phyloP scores from a whole-genome alignment of 164 flowering plant species.

The Malania oleifera region DNA sequence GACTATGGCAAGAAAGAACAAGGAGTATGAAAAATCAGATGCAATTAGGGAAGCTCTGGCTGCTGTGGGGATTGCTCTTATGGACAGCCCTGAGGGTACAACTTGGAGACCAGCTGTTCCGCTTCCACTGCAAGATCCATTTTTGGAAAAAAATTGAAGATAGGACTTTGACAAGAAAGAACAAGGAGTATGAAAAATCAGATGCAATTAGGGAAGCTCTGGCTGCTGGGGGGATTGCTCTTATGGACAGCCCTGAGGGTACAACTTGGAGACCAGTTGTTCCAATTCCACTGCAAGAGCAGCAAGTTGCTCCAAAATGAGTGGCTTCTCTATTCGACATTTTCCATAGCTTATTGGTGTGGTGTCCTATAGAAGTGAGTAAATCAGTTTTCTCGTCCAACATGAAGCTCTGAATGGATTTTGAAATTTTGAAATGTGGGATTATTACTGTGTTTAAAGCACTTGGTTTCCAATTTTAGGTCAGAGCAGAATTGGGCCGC shows the following conservation, averaged over 20 bases:
- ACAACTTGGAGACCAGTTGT: slow-evolving; percentile 92
- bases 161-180: slow-evolving; percentile 63
- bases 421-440: too few relatives aligned
- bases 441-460: too few relatives aligned
- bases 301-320: slow-evolving; percentile 32
- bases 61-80: slow-evolving; percentile 73
- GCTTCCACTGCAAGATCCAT: slow-evolving; percentile 50
- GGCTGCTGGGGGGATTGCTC: slow-evolving; percentile 72
- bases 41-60: slow-evolving; percentile 72
- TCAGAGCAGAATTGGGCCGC: too few relatives aligned
- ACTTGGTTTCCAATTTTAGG: too few relatives aligned
- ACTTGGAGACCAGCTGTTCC: slow-evolving; percentile 95
- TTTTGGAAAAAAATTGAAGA: slow-evolving; percentile 66
- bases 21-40: slow-evolving; percentile 80
- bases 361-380: background rate
- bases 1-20: slow-evolving; percentile 60
- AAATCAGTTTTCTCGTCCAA: too few relatives aligned
- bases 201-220: slow-evolving; percentile 76
- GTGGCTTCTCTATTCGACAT: background rate
- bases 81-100: slow-evolving; percentile 90
- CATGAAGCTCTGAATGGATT: too few relatives aligned
- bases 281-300: slow-evolving; percentile 68
- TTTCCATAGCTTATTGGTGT: background rate
- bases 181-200: slow-evolving; percentile 74
- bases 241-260: slow-evolving; percentile 89